Conservation (phyloP, 768 basidiomycete species). For the Tricholoma bakamatsutake region DNA sequence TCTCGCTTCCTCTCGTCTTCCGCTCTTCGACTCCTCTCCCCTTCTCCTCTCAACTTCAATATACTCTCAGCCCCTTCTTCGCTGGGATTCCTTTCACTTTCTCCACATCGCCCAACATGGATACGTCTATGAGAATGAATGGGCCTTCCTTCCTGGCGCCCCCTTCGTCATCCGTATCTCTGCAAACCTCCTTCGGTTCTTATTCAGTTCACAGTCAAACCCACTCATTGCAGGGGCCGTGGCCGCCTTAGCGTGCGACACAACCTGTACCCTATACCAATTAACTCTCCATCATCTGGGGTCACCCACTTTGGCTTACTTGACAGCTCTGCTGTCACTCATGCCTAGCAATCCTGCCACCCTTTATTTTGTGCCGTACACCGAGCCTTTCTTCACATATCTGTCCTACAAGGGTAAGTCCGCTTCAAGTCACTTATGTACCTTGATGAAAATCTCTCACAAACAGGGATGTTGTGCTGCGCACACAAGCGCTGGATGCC, state of each 20-base stretch:
- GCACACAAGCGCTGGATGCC: constrained; percentile 41
- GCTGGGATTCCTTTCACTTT: constrained; percentile 93
- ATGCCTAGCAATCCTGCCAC: constrained; percentile 79
- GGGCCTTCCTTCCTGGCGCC: constrained; percentile 81
- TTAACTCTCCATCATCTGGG: constrained; percentile 44
- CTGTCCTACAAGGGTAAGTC: constrained; percentile 65
- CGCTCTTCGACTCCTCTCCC: constrained; percentile 36
- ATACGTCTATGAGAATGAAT: constrained; percentile 69
- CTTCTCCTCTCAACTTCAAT: constrained; percentile 18
- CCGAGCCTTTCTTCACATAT: constrained; percentile 82
- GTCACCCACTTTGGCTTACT: constrained; percentile 52
- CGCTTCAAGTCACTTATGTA: neutral
- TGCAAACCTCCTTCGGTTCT: constrained; percentile 6
- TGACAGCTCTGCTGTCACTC: constrained; percentile 63
- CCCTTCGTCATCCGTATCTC: constrained; percentile 44
- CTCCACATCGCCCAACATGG: constrained; percentile 52
- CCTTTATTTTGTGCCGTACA: constrained; percentile 65
- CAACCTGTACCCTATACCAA: constrained; percentile 26
- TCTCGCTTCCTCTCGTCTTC: constrained; percentile 19
- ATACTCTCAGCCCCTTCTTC: constrained; percentile 34
- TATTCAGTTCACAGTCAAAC: constrained; percentile 20
- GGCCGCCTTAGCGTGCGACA: constrained; percentile 33
- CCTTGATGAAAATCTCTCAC: neutral
- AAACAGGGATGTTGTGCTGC: constrained; percentile 55
- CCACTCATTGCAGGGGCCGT: constrained; percentile 33